phyloP scores from a whole-genome alignment of 495 filamentous ascomycete species.

The Talaromyces ruber region DNA sequence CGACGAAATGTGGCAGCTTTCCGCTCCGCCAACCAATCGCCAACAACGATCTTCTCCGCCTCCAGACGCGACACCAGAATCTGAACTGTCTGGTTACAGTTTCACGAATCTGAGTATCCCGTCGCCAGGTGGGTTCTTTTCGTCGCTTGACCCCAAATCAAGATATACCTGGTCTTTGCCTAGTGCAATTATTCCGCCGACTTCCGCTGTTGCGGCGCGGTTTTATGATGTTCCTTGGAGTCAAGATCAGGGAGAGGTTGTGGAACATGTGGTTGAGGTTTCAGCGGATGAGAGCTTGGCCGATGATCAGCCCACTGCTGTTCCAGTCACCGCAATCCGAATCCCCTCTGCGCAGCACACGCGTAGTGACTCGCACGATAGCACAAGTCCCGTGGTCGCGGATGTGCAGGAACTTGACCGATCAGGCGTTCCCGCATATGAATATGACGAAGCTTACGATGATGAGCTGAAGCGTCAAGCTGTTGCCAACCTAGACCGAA shows the following conservation, averaged over 20 bases:
- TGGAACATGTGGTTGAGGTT: constrained; percentile 63
- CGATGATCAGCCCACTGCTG: constrained; percentile 34
- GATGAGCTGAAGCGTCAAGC: constrained; percentile 53
- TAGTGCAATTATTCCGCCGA: constrained; percentile 43
- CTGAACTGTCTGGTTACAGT: constrained; percentile 41
- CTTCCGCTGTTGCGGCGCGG: constrained; percentile 70
- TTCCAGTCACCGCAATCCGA: constrained; percentile 44
- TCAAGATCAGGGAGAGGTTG: constrained; percentile 35
- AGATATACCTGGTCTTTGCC: constrained; percentile 68
- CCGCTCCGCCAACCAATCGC: constrained; percentile 9
- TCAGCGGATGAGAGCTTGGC: constrained; percentile 31
- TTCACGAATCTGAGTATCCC: constrained; percentile 73
- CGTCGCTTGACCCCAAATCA: constrained; percentile 60
- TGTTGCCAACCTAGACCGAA: constrained; percentile 65
- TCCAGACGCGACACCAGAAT: constrained; percentile 34
- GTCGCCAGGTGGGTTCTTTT: constrained; percentile 86
- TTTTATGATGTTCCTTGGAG: constrained; percentile 80
- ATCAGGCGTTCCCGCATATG: constrained; percentile 23
- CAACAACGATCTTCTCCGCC: constrained; percentile 12
- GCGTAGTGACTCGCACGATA: constrained; percentile 15
- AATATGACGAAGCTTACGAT: constrained; percentile 64
- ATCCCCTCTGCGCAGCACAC: constrained; percentile 17
- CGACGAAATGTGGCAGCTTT: constrained; percentile 38
- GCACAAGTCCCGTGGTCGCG: constrained; percentile 20
- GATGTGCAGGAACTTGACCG: constrained; percentile 27